These are phyloP conservation scores for Biscutella laevigata DNA, from an alignment of 441 rosid species.

Conservation along the genomic window DNA sequence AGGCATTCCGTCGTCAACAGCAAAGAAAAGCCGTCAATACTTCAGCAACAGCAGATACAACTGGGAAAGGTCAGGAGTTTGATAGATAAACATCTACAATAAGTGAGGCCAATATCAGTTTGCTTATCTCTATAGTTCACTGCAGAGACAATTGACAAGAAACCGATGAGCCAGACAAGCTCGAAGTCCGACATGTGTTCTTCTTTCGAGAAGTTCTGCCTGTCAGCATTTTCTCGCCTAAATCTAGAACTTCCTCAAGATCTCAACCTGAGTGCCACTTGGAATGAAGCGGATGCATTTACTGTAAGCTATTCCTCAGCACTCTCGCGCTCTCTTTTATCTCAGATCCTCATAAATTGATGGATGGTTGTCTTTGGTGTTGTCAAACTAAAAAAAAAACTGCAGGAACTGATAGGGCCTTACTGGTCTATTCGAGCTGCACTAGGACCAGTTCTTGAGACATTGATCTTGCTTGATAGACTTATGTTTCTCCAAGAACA, in stretches of 20 bases:
- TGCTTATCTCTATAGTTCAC: constrained; percentile 9
- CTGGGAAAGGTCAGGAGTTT: constrained; percentile 11
- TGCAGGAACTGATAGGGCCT: constrained; percentile 69
- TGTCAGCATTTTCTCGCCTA: constrained; percentile 62
- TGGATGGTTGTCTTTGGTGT: constrained; percentile 11
- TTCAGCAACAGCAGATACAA: constrained; percentile 16
- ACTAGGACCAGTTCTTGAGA: constrained; percentile 72
- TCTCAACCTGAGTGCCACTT: constrained; percentile 39
- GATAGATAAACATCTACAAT: neutral
- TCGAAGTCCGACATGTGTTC: constrained; percentile 31
- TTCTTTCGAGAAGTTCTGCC: constrained; percentile 50
- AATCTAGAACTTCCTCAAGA: constrained; percentile 44
- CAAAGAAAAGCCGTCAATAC: constrained; percentile 43
- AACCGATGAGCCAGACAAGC: constrained; percentile 16
- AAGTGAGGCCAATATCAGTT: neutral
- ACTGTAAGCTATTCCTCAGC: constrained; percentile 38
- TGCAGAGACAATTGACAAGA: constrained; percentile 22
- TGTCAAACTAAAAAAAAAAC: neutral
- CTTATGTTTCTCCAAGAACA: constrained; percentile 82
- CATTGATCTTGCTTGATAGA: constrained; percentile 75
- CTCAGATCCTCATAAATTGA: neutral
- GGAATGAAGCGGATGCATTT: constrained; percentile 57
- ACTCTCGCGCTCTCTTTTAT: neutral
- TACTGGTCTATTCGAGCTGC: constrained; percentile 93
- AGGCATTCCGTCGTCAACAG: constrained; percentile 68